Base-by-base conservation (phyloP, 2,329 filamentous ascomycete genomes). In the Colletotrichum ledebouriae region DNA sequence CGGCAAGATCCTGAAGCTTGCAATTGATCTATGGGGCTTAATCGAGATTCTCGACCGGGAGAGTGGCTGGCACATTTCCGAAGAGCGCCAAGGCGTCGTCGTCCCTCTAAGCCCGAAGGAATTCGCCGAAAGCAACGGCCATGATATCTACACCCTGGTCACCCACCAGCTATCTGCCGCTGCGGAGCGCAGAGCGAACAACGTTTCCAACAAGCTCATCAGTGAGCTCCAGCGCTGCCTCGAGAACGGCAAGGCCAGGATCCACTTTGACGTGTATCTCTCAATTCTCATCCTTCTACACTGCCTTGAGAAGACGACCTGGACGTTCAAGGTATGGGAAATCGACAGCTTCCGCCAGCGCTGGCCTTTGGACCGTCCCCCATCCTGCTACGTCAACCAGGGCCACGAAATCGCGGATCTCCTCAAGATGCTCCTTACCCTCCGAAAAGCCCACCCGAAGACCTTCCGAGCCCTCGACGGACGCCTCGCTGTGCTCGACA, bases 321-420 rank as follows among this genome's bases (percentile, higher is more conserved):
- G 89, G 89, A 86, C 87, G 1, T 90, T 90, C 78, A 89, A 90
- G 70, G 88, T 87, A 2, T 91, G 88, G 88, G 88, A 90, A 72
- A 86, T 90, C 74, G 84, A 87, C 63, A 85, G 86, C 57, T 82
- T 90, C 29, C 83, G 86, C 2, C 83, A 83, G 0, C 83, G 84
- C 49, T 91, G 89, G 89, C 89, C 89, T 4, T 80, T 91, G 3
- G 86, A 88, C 73, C 77, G 81, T 42, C 84, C 85, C 7, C 89
- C 89, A 0, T 78, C 81, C 57, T 80, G 81, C 58, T 91, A 87
- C 73, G 86, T 86, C 0, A 82, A 85, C 63, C 88, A 90, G 71
- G 88, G 88, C 15, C 84, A 86, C 52, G 84, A 85, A 39, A 81
- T 91, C 6, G 87, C 87, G 5, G 82, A 87, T 50, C 77, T 90